Evolutionary conservation across 1,139 yeast genomes (phyloP).

Genomic region (Pneumocystis wakefieldiae): DNA sequence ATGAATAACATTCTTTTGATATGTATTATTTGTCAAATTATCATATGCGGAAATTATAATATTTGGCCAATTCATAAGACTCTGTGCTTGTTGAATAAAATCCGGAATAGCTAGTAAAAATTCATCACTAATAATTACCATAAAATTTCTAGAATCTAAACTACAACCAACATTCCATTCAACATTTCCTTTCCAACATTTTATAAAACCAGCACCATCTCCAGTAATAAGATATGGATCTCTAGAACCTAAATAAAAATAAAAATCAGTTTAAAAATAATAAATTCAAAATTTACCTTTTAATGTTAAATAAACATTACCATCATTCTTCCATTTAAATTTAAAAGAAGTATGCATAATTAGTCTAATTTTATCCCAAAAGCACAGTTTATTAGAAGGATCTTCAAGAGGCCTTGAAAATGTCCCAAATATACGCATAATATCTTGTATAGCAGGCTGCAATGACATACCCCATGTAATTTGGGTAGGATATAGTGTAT

Average conservation of each 20-base stretch:
- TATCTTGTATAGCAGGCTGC: constrained; percentile 71
- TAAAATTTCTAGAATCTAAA: constrained; percentile 45
- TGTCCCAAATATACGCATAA: constrained; percentile 64
- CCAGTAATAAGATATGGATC: constrained; percentile 65
- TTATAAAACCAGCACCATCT: constrained; percentile 60
- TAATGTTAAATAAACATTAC: constrained; percentile 36
- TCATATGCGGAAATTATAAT: constrained; percentile 24
- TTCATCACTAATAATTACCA: constrained; percentile 49
- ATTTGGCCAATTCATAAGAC: neutral
- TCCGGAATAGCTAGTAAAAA: constrained; percentile 55
- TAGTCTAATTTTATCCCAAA: constrained; percentile 58
- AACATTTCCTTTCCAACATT: constrained; percentile 62
- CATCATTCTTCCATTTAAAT: constrained; percentile 34
- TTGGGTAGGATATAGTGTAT: constrained; percentile 45
- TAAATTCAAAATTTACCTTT: constrained; percentile 8
- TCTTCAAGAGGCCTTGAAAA: constrained; percentile 73
- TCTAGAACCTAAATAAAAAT: constrained; percentile 35
- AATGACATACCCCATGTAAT: constrained; percentile 79
- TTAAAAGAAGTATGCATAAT: constrained; percentile 42
- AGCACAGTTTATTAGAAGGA: constrained; percentile 70
- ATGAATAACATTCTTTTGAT: constrained; percentile 1
- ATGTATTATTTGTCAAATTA: neutral
- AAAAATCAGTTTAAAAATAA: neutral
- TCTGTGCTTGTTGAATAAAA: constrained; percentile 16
- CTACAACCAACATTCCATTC: constrained; percentile 44